Base-by-base conservation (phyloP, 345 rosid species). In the Moricandia arvensis region DNA sequence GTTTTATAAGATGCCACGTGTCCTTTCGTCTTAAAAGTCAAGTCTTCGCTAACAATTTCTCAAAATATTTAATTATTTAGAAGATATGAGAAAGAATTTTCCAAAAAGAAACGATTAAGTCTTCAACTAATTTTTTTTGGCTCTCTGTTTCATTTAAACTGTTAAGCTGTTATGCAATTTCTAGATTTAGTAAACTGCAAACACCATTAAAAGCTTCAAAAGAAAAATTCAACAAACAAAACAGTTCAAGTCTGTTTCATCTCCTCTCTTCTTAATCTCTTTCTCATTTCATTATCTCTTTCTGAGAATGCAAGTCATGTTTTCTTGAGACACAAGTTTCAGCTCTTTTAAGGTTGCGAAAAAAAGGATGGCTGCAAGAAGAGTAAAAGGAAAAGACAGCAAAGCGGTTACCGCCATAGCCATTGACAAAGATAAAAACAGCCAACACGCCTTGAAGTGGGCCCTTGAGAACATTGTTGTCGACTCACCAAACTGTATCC, bases 401-500 rank as follows among this genome's bases (percentile, higher is more conserved):
- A 12, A 90, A 16, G 38, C 59, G 1, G 29, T 71, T 29, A 85
- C 89, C 6, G 88, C 83, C 51, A 69, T 94, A 5, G 97, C 96
- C 6, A 79, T 90, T 8, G 90, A 89, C 81, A 89, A 82, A 60
- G 98, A 92, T 55, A 94, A 90, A 79, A 86, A 86, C 4, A 94
- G 98, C 82, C 93, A 86, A 77, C 68, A 81, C 69, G 97, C 98
- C 63, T 72, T 94, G 80, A 83, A 72, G 74, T 94, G 97, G 98
- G 87, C 97, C 2, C 80, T 80, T 11, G 96, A 94, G 7, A 83
- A 90, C 77, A 88, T 91, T 61, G 80, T 86, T 21, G 16, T 71
- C 71, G 85, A 71, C 72, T 90, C 93, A 74, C 86, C 88, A 69
- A 79, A 85, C 51, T 86, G 93, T 60, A 57, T 93, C 73, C 87